These are phyloP conservation scores for Juglanconis juglandina DNA, from an alignment of 2,329 filamentous ascomycete genomes.

Conservation along the genomic window DNA sequence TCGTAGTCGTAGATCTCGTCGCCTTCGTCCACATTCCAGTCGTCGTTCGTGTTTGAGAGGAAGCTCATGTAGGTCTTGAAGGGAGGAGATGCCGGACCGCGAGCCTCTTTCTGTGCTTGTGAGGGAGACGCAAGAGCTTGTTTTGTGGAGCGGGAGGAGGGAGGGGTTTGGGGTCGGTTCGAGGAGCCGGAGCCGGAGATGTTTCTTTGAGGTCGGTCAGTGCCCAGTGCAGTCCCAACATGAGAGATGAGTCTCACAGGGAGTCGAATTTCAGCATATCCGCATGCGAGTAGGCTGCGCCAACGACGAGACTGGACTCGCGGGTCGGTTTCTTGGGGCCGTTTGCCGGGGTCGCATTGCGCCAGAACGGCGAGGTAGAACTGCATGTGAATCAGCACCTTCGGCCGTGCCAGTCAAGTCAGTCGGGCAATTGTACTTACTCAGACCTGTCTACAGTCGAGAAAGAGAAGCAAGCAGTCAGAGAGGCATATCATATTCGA, in stretches of 20 bases:
- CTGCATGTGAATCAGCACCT: constrained; percentile 47
- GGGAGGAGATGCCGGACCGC: constrained; percentile 58
- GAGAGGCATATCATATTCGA: constrained; percentile 21
- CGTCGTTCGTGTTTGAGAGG: constrained; percentile 75
- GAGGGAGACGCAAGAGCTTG: constrained; percentile 29
- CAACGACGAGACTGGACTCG: constrained; percentile 74
- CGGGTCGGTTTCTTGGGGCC: constrained; percentile 48
- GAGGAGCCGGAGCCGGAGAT: constrained; percentile 41
- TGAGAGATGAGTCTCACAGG: constrained; percentile 53
- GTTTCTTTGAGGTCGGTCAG: constrained; percentile 20
- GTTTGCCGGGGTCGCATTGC: constrained; percentile 42
- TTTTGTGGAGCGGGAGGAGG: constrained; percentile 51
- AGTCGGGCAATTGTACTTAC: constrained; percentile 42
- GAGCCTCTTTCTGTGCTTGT: constrained; percentile 42
- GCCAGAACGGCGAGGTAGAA: constrained; percentile 87
- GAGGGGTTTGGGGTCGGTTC: constrained; percentile 73
- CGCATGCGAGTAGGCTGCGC: constrained; percentile 93
- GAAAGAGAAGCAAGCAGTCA: constrained; percentile 23
- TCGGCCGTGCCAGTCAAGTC: constrained; percentile 6
- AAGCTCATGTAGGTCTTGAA: constrained; percentile 77
- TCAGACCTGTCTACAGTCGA: constrained; percentile 55
- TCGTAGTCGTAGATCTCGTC: constrained; percentile 77
- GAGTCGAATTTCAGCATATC: constrained; percentile 87
- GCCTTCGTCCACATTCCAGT: constrained; percentile 72
- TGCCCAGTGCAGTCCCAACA: constrained; percentile 8